Conservation (phyloP, 176 grass and related monocot species). For the maize (Zea mays) region DNA sequence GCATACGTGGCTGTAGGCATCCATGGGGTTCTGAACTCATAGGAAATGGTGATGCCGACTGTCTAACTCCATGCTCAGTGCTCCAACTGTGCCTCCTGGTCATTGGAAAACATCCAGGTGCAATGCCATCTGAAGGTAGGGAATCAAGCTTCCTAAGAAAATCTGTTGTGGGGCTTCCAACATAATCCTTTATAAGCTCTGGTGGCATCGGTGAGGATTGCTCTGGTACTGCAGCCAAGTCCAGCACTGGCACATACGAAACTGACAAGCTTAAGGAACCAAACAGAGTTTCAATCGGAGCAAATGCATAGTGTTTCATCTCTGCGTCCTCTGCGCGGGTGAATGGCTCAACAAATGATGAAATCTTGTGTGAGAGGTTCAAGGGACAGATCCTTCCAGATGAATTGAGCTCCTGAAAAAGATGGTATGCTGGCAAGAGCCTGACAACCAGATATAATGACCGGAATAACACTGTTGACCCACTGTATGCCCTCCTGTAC, state of each 20-base stretch:
- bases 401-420: slow-evolving; percentile 73
- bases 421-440: slow-evolving; percentile 79
- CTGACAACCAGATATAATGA: slow-evolving; percentile 83
- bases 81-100: slow-evolving; percentile 83
- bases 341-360: slow-evolving; percentile 64
- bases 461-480: slow-evolving; percentile 59
- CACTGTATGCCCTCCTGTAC: slow-evolving; percentile 50
- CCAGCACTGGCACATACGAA: slow-evolving; percentile 66
- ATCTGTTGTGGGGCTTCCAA: slow-evolving; percentile 74
- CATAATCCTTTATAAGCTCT: slow-evolving; percentile 79
- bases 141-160: slow-evolving; percentile 61
- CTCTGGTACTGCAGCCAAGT: slow-evolving; percentile 45
- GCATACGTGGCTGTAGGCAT: not conserved
- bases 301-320: slow-evolving; percentile 65
- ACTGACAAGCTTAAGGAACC: slow-evolving; percentile 73
- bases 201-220: slow-evolving; percentile 42
- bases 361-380: slow-evolving; percentile 75
- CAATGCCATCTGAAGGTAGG: slow-evolving; percentile 52
- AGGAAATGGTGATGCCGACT: slow-evolving; percentile 23
- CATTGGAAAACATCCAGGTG: slow-evolving; percentile 38
- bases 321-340: slow-evolving; percentile 69
- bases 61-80: slow-evolving; percentile 46
- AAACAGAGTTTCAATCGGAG: slow-evolving; percentile 68
- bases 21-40: slow-evolving; percentile 26
- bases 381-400: slow-evolving; percentile 67